Percentiles rank a stretch among this genome's conserved stretches.
phyloP scores from a whole-genome alignment of 2,329 filamentous ascomycete species.

The Monilinia polystroma region DNA sequence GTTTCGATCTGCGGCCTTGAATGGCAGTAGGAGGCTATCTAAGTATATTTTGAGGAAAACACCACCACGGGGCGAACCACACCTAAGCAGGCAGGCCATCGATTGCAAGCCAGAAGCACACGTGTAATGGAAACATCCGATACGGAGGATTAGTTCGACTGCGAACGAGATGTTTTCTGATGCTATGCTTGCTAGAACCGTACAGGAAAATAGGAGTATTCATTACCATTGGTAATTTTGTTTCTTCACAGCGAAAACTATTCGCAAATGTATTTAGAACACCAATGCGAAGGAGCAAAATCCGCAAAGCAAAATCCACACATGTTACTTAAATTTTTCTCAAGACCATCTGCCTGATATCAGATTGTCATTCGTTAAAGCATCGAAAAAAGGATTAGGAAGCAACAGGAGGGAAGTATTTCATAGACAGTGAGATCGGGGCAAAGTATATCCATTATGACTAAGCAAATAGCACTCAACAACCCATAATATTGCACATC shows the following conservation, averaged over 20 bases:
- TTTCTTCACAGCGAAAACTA: not conserved
- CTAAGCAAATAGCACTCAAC: not conserved
- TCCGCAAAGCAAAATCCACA: not conserved
- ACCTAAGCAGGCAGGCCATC: not conserved
- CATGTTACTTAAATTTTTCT: not conserved
- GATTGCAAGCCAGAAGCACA: not conserved
- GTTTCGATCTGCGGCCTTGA: too few relatives aligned
- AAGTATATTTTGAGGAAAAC: not conserved
- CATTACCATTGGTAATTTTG: not conserved
- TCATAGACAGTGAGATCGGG: not conserved
- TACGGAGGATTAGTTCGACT: not conserved
- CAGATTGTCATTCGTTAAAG: not conserved
- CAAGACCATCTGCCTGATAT: not conserved
- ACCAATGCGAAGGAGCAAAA: not conserved
- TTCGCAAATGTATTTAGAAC: not conserved
- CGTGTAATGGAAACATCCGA: not conserved
- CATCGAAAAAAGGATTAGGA: not conserved
- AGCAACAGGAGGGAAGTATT: not conserved
- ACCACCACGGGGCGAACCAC: slow-evolving; percentile 1
- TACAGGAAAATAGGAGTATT: not conserved
- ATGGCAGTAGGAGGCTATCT: not conserved
- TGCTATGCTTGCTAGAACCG: too few relatives aligned
- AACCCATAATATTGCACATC: not conserved
- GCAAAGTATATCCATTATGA: not conserved
- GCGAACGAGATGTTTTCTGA: not conserved